phyloP scores from a whole-genome alignment of 306 rosid species.

The Cicer yamashitae region DNA sequence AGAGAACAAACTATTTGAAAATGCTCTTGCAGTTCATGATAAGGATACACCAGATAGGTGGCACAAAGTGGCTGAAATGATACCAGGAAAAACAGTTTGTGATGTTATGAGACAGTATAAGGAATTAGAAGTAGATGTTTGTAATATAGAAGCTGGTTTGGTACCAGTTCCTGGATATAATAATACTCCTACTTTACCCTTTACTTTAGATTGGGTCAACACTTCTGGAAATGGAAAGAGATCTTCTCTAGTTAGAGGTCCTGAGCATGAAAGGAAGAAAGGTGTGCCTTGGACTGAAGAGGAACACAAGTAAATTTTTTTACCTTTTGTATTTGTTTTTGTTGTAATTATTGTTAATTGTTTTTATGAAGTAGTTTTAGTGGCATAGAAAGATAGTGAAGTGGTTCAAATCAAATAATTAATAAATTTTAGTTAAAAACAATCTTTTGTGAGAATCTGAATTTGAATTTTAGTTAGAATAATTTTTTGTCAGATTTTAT shows the following conservation, averaged over 20 bases:
- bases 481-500: too few species aligned
- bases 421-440: too few species aligned
- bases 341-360: background rate
- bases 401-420: too few species aligned
- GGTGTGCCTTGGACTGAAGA: slow-evolving; percentile 98
- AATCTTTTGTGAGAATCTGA: too few species aligned
- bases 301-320: slow-evolving; percentile 78
- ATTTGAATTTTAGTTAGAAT: too few species aligned
- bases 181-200: slow-evolving; percentile 50
- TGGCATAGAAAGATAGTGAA: too few species aligned
- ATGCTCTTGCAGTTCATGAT: slow-evolving; percentile 84
- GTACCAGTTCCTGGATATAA: slow-evolving; percentile 79
- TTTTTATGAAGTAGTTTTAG: too few species aligned
- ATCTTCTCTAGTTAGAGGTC: slow-evolving; percentile 54
- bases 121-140: slow-evolving; percentile 77
- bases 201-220: slow-evolving; percentile 79
- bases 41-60: slow-evolving; percentile 85
- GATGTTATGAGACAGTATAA: slow-evolving; percentile 79
- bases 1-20: slow-evolving; percentile 90
- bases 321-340: slow-evolving; percentile 11
- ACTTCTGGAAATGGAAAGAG: slow-evolving; percentile 65
- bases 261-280: slow-evolving; percentile 86
- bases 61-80: slow-evolving; percentile 81
- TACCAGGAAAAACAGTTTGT: slow-evolving; percentile 75
- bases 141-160: slow-evolving; percentile 84